phyloP scores from a whole-genome alignment of 2,329 filamentous ascomycete genomes.

The Colletotrichum sp. region DNA sequence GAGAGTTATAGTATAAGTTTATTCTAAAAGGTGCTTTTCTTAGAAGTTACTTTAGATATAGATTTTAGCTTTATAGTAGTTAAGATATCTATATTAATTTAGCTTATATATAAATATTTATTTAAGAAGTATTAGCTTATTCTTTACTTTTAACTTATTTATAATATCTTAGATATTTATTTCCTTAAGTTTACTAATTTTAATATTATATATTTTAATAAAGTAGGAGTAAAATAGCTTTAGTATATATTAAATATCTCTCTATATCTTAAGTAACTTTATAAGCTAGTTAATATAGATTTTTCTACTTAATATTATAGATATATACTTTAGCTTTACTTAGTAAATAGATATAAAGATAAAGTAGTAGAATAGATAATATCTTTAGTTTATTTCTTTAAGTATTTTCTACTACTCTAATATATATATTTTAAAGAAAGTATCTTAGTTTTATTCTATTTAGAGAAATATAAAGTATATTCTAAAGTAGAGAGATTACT shows the following conservation, averaged over 20 bases:
- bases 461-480: too few species aligned
- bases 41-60: not conserved
- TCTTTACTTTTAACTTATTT: too few species aligned
- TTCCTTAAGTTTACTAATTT: not conserved
- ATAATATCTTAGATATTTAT: not conserved
- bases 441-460: too few species aligned
- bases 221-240: fast-evolving
- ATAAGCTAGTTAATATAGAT: not conserved
- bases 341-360: not conserved
- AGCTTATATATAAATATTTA: not conserved
- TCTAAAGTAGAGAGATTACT: not conserved
- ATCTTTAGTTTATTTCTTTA: not conserved
- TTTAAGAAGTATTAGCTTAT: not conserved
- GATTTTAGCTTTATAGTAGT: not conserved
- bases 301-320: not conserved
- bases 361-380: not conserved
- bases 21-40: not conserved
- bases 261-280: fast-evolving
- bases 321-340: not conserved
- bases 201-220: not conserved
- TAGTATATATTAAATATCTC: not conserved
- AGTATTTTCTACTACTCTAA: not conserved
- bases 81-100: not conserved
- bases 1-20: not conserved
- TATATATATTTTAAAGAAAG: not conserved